These are phyloP conservation scores for Glycine latifolia DNA, from an alignment of 306 rosid genomes.

Conservation along the genomic window DNA sequence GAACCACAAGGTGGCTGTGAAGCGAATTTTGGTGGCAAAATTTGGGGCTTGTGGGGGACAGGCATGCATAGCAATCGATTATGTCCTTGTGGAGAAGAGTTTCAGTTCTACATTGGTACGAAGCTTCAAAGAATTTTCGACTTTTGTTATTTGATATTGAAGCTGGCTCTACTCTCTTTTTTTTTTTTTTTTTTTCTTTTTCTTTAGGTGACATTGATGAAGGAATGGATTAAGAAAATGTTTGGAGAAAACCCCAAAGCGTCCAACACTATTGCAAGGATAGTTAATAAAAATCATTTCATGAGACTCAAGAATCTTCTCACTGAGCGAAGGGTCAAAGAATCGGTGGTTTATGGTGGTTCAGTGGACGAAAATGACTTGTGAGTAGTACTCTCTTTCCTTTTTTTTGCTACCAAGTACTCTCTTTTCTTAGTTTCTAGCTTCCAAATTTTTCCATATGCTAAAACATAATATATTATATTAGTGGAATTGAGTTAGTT, in stretches of 20 bases:
- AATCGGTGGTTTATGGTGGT: slow-evolving; percentile 73
- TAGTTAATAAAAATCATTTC: slow-evolving; percentile 61
- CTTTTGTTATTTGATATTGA: background rate
- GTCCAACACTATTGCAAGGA: slow-evolving; percentile 59
- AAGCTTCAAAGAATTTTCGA: background rate
- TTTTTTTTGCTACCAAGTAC: background rate
- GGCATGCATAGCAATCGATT: slow-evolving; percentile 80
- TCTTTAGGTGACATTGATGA: slow-evolving; percentile 62
- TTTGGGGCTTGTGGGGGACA: slow-evolving; percentile 83
- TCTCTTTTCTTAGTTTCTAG: background rate
- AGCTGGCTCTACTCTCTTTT: background rate
- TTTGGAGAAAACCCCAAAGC: slow-evolving; percentile 64
- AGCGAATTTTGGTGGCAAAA: slow-evolving; percentile 65
- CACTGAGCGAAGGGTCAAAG: slow-evolving; percentile 51
- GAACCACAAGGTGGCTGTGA: slow-evolving; percentile 61
- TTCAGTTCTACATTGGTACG: slow-evolving; percentile 63
- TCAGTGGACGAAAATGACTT: slow-evolving; percentile 64
- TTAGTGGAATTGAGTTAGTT: background rate
- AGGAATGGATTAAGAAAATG: slow-evolving; percentile 57
- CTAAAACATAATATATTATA: background rate
- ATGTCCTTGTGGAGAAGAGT: slow-evolving; percentile 64
- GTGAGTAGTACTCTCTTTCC: slow-evolving; percentile 46
- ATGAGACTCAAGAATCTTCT: slow-evolving; percentile 61
- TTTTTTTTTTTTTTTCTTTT: background rate
- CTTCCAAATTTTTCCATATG: background rate